Evolutionary conservation across 768 basidiomycete species (phyloP).

Genomic region (Rhizopogon sp.): DNA sequence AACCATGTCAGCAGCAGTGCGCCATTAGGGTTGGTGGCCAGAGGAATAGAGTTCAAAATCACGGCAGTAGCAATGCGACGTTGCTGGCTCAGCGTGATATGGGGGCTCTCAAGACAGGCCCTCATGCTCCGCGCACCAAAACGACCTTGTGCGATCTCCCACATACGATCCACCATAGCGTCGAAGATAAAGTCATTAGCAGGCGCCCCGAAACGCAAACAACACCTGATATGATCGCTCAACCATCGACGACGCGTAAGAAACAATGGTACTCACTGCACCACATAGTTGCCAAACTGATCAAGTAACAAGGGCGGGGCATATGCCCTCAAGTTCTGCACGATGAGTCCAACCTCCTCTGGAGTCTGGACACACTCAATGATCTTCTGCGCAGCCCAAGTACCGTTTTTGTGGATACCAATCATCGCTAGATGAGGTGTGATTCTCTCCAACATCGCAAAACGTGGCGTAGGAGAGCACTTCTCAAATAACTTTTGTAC

Average conservation of each 20-base stretch:
- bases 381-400: slow-evolving; percentile 99
- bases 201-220: slow-evolving; percentile 86
- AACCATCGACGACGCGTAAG: background rate
- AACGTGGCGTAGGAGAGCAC: slow-evolving; percentile 70
- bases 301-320: slow-evolving; percentile 91
- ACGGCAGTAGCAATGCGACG: slow-evolving; percentile 93
- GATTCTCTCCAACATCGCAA: slow-evolving; percentile 92
- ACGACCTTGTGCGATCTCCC: slow-evolving; percentile 97
- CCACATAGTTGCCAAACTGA: slow-evolving; percentile 90
- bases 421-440: slow-evolving; percentile 94
- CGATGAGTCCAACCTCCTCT: slow-evolving; percentile 82
- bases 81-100: slow-evolving; percentile 84
- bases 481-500: slow-evolving; percentile 97
- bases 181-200: slow-evolving; percentile 96
- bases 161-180: slow-evolving; percentile 95
- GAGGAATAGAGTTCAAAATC: slow-evolving; percentile 94
- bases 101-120: slow-evolving; percentile 89
- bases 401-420: slow-evolving; percentile 99
- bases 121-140: slow-evolving; percentile 98
- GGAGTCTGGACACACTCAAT: slow-evolving; percentile 89
- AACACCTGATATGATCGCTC: slow-evolving; percentile 51
- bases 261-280: slow-evolving; percentile 50
- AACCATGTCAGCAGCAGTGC: slow-evolving; percentile 95
- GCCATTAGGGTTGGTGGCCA: slow-evolving; percentile 97
- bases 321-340: slow-evolving; percentile 85